Evolutionary conservation across 1,139 yeast species (phyloP).

Genomic region (Lodderomyces parapsilosis): DNA sequence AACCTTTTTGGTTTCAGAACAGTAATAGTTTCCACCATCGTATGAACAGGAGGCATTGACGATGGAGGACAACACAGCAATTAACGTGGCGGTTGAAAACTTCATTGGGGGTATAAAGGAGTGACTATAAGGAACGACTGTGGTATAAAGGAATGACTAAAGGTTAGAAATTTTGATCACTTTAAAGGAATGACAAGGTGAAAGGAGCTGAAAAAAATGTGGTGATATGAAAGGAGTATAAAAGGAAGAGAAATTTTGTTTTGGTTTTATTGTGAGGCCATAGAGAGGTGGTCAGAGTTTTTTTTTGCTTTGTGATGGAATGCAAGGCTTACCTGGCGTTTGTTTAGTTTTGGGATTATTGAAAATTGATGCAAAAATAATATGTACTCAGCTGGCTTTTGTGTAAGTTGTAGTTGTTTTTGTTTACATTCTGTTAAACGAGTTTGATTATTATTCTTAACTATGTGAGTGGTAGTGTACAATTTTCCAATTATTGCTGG

Average conservation of each 20-base stretch:
- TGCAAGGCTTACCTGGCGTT: background rate
- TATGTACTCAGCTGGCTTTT: background rate
- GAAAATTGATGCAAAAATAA: background rate
- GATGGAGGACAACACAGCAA: constrained; percentile 13
- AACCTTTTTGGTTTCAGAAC: constrained; percentile 67
- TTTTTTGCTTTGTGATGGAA: background rate
- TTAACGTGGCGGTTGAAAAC: constrained; percentile 15
- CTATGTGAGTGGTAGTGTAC: background rate
- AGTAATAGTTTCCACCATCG: constrained; percentile 73
- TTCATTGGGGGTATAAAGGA: constrained; percentile 12
- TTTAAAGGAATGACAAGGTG: background rate
- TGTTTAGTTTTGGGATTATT: too few species aligned
- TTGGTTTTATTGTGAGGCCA: background rate
- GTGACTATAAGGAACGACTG: background rate
- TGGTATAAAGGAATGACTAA: constrained; percentile 7
- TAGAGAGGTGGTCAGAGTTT: background rate
- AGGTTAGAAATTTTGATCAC: background rate
- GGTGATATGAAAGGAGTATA: background rate
- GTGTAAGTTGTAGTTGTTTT: background rate
- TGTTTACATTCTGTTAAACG: background rate
- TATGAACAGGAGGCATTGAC: constrained; percentile 12
- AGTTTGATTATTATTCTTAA: background rate
- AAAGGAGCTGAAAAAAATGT: background rate
- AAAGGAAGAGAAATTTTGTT: background rate
- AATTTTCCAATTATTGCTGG: background rate